Evolutionary conservation across 257 asterid species (phyloP).

Genomic region (Solanum phureja): DNA sequence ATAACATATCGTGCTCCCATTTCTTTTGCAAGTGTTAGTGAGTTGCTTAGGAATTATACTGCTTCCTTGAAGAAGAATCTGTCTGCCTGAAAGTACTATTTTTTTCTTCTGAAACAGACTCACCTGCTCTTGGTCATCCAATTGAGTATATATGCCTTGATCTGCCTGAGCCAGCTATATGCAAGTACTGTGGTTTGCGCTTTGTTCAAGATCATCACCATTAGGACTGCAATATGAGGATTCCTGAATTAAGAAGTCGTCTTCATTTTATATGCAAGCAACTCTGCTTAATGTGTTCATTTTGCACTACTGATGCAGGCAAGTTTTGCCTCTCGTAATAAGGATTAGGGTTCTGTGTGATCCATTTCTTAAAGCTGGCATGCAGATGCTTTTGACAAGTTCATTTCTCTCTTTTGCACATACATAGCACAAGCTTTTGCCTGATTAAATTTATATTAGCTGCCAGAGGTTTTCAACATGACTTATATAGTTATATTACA

Average conservation of each 20-base stretch:
- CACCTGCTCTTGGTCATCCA: slow-evolving; percentile 83
- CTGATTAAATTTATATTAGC: background rate
- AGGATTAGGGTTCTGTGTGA: background rate
- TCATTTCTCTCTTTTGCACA: background rate
- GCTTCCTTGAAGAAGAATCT: background rate
- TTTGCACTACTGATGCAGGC: background rate
- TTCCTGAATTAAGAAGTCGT: background rate
- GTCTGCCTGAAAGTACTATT: background rate
- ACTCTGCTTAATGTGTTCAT: background rate
- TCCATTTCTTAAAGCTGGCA: background rate
- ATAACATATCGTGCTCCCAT: background rate
- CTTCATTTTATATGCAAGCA: background rate
- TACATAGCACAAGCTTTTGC: background rate
- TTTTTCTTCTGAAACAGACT: slow-evolving; percentile 35
- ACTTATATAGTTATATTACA: background rate
- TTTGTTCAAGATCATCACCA: slow-evolving; percentile 75
- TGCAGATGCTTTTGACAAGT: background rate
- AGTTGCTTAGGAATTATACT: background rate
- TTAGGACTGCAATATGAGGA: slow-evolving; percentile 5
- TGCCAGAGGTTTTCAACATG: background rate
- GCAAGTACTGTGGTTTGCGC: slow-evolving; percentile 92
- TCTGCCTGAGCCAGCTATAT: slow-evolving; percentile 62
- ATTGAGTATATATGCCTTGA: slow-evolving; percentile 92
- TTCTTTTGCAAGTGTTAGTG: background rate
- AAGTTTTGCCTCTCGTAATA: background rate